A percentile compares a stretch with the other conserved stretches of the same genome.
Conservation (phyloP, 2,329 filamentous ascomycete species). For the Chaetothyriales sp. region DNA sequence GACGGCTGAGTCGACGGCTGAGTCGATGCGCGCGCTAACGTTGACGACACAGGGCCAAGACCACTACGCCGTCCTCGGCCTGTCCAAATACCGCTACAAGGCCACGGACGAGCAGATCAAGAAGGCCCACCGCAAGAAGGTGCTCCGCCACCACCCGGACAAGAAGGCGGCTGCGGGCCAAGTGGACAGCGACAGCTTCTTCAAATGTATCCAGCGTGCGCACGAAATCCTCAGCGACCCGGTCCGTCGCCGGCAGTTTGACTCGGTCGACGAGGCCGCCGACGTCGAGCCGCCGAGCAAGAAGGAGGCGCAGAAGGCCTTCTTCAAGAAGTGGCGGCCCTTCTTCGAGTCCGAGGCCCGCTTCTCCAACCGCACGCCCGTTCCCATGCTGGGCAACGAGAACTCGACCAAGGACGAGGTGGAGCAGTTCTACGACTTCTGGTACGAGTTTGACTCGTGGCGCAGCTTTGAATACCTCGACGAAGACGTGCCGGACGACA, state of each 20-base stretch:
- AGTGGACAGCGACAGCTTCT: slow-evolving; percentile 89
- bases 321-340: slow-evolving; percentile 84
- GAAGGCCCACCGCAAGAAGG: slow-evolving; percentile 97
- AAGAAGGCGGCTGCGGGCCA: slow-evolving; percentile 89
- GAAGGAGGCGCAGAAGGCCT: slow-evolving; percentile 79
- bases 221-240: slow-evolving; percentile 89
- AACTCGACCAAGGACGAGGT: slow-evolving; percentile 80
- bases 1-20: no score
- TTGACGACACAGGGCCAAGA: slow-evolving; percentile 58
- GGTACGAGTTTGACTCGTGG: slow-evolving; percentile 99
- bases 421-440: slow-evolving; percentile 97
- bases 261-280: slow-evolving; percentile 88
- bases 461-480: slow-evolving; percentile 95
- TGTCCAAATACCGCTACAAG: slow-evolving; percentile 81
- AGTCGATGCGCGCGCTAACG: not conserved
- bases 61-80: slow-evolving; percentile 90
- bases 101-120: slow-evolving; percentile 98
- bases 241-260: slow-evolving; percentile 82
- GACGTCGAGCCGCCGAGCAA: slow-evolving; percentile 86
- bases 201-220: slow-evolving; percentile 99
- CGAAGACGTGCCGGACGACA: slow-evolving; percentile 97
- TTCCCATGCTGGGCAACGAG: slow-evolving; percentile 72
- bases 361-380: slow-evolving; percentile 83
- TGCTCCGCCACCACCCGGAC: slow-evolving; percentile 95
- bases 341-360: slow-evolving; percentile 86